Evolutionary conservation across 495 filamentous ascomycete species (phyloP).

Genomic region (Hypoxylon crocopeplum): DNA sequence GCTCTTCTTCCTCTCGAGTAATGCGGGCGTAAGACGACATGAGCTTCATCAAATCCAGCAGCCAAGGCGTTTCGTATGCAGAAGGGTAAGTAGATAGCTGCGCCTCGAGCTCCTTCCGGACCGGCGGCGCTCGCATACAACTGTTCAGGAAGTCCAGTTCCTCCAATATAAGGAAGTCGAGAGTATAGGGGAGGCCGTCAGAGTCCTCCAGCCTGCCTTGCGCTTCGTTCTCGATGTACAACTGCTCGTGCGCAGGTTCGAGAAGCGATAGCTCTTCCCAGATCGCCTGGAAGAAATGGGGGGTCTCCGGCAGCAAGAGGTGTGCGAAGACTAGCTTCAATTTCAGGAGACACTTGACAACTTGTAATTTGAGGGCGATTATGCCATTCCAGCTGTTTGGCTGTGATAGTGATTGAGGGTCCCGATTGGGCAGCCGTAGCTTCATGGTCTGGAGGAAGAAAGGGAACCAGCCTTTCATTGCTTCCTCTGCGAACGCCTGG

Average conservation of each 20-base stretch:
- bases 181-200: constrained; percentile 88
- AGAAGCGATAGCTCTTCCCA: constrained; percentile 84
- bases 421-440: constrained; percentile 66
- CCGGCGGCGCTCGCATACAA: constrained; percentile 79
- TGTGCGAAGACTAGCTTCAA: constrained; percentile 82
- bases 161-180: constrained; percentile 93
- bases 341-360: constrained; percentile 91
- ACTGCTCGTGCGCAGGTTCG: constrained; percentile 71
- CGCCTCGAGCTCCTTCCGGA: constrained; percentile 81
- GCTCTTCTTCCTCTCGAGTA: constrained; percentile 85
- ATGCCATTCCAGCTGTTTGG: constrained; percentile 73
- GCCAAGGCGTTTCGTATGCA: constrained; percentile 70
- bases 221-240: constrained; percentile 84
- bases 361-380: constrained; percentile 85
- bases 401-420: constrained; percentile 44
- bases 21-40: constrained; percentile 90
- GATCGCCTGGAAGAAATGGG: constrained; percentile 77
- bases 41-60: constrained; percentile 81
- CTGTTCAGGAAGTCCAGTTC: constrained; percentile 93
- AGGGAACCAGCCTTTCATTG: constrained; percentile 81
- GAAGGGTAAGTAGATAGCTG: constrained; percentile 66
- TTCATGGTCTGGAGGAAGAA: constrained; percentile 81
- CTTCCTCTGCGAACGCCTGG: constrained; percentile 85
- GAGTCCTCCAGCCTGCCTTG: constrained; percentile 89
- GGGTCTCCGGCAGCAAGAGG: constrained; percentile 79